Base-by-base conservation (phyloP, 2,329 filamentous ascomycete species). In the Arthroderma sp. region DNA sequence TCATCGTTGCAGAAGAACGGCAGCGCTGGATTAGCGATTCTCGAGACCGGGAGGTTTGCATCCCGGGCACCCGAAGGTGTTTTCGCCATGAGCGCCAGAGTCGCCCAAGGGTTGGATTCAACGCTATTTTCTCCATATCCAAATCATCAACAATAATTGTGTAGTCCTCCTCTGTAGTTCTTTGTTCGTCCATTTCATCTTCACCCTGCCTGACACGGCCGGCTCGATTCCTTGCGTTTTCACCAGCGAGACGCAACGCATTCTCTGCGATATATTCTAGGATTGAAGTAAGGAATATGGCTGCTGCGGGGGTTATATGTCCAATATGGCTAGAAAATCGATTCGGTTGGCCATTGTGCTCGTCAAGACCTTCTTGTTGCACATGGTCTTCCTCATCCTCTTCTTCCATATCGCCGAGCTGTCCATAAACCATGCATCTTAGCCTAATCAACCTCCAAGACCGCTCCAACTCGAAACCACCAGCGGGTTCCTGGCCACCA, bases 51-150 rank as follows among this genome's bases (percentile, higher is more conserved):
- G 67, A 63, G 9, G 64, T 62, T 8, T 64, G 61, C 36, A 67
- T 57, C 42, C 49, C 57, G 10, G 57, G 57, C 3, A 54, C 48
- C 38, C 60, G 57, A 44, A 61, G 55, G 43, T 83, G 78, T 67
- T 94, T 94, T 66, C 91, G 86, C 91, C 91, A 98, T 28, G 85
- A 83, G 54, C 91, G 78, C 91, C 91, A 98, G 37, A 96, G 70
- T 40, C 88, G 75, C 15, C 91, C 91, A 1, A 98, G 69, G 2
- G 85, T 88, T 46, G 87, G 77, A 58, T 94, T 93, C 48, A 96
- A 72, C 5, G 89, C 89, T 51, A 96, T 77, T 53, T 88, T 85
- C 59, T 96, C 91, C 73, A 95, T 85, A 59, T 98, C 91, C 44
- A 79, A 69, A 56, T 96, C 89, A 56, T 93, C 85, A 28, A 98